phyloP scores from a whole-genome alignment of 345 rosid species.

The Psidium guajava region DNA sequence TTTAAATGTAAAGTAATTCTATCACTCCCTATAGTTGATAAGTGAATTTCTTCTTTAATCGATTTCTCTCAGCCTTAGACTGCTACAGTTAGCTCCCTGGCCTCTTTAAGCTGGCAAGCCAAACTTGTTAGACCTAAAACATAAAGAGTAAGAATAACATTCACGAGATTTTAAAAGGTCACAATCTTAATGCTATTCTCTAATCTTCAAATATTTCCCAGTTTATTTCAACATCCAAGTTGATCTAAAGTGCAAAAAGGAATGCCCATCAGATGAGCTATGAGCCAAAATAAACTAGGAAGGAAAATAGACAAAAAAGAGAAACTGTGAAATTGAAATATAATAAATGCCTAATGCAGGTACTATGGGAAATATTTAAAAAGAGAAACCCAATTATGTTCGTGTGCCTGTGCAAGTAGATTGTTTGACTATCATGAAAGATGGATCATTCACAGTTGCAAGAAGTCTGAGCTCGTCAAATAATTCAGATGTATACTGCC shows the following conservation, averaged over 20 bases:
- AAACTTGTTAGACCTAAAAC: background rate
- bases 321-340: background rate
- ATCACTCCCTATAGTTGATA: too few species aligned
- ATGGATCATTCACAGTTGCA: background rate
- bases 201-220: background rate
- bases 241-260: background rate
- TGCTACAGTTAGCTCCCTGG: too few species aligned
- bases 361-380: background rate
- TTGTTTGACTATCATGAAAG: background rate
- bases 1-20: background rate
- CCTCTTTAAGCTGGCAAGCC: too few species aligned
- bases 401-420: background rate
- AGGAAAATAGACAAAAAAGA: background rate
- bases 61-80: too few species aligned
- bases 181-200: background rate
- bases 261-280: background rate
- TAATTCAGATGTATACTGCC: background rate
- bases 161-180: background rate
- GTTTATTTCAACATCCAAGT: background rate
- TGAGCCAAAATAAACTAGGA: background rate
- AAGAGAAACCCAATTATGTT: background rate
- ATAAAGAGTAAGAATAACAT: background rate
- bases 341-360: background rate
- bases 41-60: too few species aligned
- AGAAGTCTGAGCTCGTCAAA: background rate